Evolutionary conservation across 169 alveolate species (phyloP).

Genomic region (Cyclospora cayetanensis): DNA sequence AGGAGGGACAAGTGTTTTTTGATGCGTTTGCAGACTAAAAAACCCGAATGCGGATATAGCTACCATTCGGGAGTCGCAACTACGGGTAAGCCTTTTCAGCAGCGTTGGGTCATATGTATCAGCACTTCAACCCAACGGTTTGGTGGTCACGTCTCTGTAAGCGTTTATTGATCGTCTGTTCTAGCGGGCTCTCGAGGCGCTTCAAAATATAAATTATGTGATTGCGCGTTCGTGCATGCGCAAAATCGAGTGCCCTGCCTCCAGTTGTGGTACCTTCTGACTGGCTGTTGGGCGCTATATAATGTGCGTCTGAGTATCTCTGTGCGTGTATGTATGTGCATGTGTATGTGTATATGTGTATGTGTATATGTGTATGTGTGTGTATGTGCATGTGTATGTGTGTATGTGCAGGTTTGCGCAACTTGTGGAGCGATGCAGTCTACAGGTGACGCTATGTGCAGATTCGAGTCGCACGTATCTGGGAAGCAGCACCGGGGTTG

Average conservation of each 20-base stretch:
- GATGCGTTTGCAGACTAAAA: constrained; percentile 25
- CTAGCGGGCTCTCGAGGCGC: too few relatives aligned
- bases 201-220: too few relatives aligned
- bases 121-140: neutral
- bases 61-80: constrained; percentile 63
- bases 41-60: constrained; percentile 70
- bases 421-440: constrained; percentile 82
- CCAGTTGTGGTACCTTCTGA: too few relatives aligned
- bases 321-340: neutral
- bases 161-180: too few relatives aligned
- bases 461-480: constrained; percentile 77
- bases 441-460: constrained; percentile 76
- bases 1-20: neutral
- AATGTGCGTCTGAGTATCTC: too few relatives aligned
- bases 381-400: neutral
- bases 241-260: too few relatives aligned
- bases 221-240: too few relatives aligned
- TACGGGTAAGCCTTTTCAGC: constrained; percentile 42
- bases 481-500: constrained; percentile 82
- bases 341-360: neutral
- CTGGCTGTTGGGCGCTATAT: too few relatives aligned
- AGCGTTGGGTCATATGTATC: too few relatives aligned
- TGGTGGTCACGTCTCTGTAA: neutral
- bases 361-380: neutral
- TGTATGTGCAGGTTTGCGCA: constrained; percentile 76